These are phyloP conservation scores for Solanum hybrid DNA, from an alignment of 305 asterid species.

Conservation along the genomic window DNA sequence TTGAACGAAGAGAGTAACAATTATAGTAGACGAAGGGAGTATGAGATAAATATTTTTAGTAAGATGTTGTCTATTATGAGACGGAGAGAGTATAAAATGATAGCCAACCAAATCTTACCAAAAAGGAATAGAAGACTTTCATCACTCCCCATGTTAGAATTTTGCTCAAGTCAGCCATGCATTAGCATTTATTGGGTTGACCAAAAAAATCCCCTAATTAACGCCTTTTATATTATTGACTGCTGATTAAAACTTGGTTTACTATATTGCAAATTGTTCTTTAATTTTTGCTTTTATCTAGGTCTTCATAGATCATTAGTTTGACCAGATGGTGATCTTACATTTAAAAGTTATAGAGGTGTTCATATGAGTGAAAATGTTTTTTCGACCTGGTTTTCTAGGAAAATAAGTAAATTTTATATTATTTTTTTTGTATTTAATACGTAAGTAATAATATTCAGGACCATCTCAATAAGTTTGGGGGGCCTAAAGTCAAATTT, in stretches of 20 bases:
- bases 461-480: neutral
- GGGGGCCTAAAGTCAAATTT: neutral
- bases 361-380: neutral
- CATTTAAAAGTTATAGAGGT: neutral
- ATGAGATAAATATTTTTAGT: neutral
- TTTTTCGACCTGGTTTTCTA: neutral
- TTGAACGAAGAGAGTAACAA: too few relatives aligned
- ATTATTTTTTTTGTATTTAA: neutral
- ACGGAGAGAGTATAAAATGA: neutral
- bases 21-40: too few relatives aligned
- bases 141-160: neutral
- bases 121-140: neutral
- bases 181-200: neutral
- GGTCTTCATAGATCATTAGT: neutral
- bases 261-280: neutral
- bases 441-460: neutral
- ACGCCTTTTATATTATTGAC: neutral
- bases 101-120: neutral
- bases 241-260: neutral
- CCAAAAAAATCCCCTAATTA: neutral
- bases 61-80: neutral
- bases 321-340: neutral
- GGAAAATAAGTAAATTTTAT: neutral
- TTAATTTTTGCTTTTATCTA: neutral
- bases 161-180: neutral